A percentile compares a stretch with the other conserved stretches of the same genome.
Evolutionary conservation across 2,329 filamentous ascomycete species (phyloP).

Genomic region (Dothideomycetes sp.): DNA sequence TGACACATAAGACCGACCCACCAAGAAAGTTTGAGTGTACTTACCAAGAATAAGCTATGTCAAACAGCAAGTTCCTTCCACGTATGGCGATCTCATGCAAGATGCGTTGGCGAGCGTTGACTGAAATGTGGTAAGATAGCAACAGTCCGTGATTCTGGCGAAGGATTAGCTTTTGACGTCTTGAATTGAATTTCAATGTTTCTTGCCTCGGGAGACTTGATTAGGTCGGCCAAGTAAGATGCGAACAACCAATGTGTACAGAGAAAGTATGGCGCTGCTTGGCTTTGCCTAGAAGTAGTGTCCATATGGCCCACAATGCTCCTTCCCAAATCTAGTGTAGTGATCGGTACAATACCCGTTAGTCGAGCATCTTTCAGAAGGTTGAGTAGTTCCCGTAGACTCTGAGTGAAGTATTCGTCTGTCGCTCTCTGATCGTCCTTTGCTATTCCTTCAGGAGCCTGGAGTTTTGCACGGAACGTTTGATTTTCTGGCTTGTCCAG

Average conservation of each 20-base stretch:
- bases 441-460: conserved; percentile 58
- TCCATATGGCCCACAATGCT: conserved; percentile 63
- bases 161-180: conserved; percentile 24
- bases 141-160: conserved; percentile 53
- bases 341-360: conserved; percentile 74
- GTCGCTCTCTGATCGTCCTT: conserved; percentile 72
- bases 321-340: conserved; percentile 73
- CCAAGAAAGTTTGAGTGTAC: conserved; percentile 23
- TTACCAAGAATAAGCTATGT: conserved; percentile 62
- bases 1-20: conserved; percentile 19
- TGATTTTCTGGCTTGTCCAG: conserved; percentile 78
- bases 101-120: conserved; percentile 76
- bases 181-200: neutral
- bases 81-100: conserved; percentile 58
- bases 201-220: conserved; percentile 77
- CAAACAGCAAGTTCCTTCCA: conserved; percentile 56
- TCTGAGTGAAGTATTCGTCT: conserved; percentile 79
- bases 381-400: conserved; percentile 72
- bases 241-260: conserved; percentile 90
- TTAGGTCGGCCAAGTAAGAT: conserved; percentile 70
- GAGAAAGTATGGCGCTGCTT: conserved; percentile 66
- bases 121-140: conserved; percentile 83
- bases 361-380: conserved; percentile 72
- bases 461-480: conserved; percentile 55
- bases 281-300: conserved; percentile 60